phyloP scores from a whole-genome alignment of 2,329 filamentous ascomycete genomes.

The Grosmannia huntii region DNA sequence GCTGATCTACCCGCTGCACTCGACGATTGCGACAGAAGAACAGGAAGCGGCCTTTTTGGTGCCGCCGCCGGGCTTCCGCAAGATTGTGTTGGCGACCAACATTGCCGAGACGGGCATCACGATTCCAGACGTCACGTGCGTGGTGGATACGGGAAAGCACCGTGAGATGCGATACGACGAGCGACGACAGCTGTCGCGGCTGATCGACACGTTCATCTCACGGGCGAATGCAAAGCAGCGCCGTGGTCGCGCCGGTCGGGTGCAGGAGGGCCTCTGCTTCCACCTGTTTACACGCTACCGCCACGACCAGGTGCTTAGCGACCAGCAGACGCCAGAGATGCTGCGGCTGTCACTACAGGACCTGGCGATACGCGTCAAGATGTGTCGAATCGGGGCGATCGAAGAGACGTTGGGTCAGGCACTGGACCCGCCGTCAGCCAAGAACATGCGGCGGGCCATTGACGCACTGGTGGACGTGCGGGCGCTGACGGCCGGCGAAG shows the following conservation, averaged over 20 bases:
- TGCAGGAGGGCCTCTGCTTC: constrained; percentile 90
- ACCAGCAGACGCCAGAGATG: constrained; percentile 95
- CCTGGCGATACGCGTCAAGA: constrained; percentile 89
- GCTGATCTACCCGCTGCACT: constrained; percentile 84
- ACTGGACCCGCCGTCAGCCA: constrained; percentile 76
- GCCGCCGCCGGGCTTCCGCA: constrained; percentile 68
- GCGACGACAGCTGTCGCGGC: constrained; percentile 72
- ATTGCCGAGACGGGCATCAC: constrained; percentile 98
- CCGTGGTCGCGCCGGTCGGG: constrained; percentile 84
- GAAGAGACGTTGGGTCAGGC: constrained; percentile 81
- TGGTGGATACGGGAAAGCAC: constrained; percentile 93
- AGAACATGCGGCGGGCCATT: constrained; percentile 86
- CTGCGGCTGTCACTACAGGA: constrained; percentile 88
- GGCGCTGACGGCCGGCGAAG: constrained; percentile 68
- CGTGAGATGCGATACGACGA: constrained; percentile 97
- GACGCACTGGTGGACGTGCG: constrained; percentile 89
- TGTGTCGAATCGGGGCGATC: constrained; percentile 88
- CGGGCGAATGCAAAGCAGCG: constrained; percentile 92
- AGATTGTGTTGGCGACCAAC: constrained; percentile 94
- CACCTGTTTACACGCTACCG: constrained; percentile 87
- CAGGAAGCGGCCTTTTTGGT: constrained; percentile 87
- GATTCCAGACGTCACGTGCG: constrained; percentile 93
- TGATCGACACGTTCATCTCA: constrained; percentile 92
- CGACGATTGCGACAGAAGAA: constrained; percentile 88
- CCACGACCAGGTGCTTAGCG: constrained; percentile 73